Evolutionary conservation across 306 rosid species (phyloP).

Genomic region (Rosa lucieae): DNA sequence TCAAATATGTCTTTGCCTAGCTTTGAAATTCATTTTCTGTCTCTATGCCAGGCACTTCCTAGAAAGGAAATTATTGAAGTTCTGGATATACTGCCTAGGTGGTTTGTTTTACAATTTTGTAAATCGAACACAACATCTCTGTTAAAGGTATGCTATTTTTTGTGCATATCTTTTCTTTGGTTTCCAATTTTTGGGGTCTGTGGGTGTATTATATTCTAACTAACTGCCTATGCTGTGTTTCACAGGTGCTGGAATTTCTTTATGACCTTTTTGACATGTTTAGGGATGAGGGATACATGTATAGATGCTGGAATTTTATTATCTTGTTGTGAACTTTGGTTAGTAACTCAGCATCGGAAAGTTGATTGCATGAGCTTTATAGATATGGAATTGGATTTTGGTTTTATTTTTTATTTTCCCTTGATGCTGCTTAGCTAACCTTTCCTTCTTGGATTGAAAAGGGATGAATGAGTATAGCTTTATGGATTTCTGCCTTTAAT

Average conservation of each 20-base stretch:
- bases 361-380: background rate
- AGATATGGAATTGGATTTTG: background rate
- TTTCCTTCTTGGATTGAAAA: background rate
- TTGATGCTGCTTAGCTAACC: background rate
- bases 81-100: too few relatives aligned
- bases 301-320: too few relatives aligned
- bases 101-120: too few relatives aligned
- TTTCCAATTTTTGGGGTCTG: background rate
- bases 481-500: background rate
- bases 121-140: conserved; percentile 83
- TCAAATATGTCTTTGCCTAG: too few relatives aligned
- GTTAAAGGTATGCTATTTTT: conserved; percentile 61
- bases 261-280: conserved; percentile 79
- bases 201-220: conserved; percentile 1
- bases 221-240: conserved; percentile 21
- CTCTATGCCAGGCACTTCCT: too few relatives aligned
- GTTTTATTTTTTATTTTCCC: background rate
- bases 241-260: conserved; percentile 92
- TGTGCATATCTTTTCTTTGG: background rate
- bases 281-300: conserved; percentile 72
- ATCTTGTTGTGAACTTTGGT: background rate
- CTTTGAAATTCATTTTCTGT: too few relatives aligned
- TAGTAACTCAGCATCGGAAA: background rate
- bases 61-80: too few relatives aligned
- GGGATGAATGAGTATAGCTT: background rate